A percentile compares a stretch with the other conserved stretches of the same genome.
Evolutionary conservation across 1,139 yeast genomes (phyloP).

Genomic region (Arxiozyma telluris): DNA sequence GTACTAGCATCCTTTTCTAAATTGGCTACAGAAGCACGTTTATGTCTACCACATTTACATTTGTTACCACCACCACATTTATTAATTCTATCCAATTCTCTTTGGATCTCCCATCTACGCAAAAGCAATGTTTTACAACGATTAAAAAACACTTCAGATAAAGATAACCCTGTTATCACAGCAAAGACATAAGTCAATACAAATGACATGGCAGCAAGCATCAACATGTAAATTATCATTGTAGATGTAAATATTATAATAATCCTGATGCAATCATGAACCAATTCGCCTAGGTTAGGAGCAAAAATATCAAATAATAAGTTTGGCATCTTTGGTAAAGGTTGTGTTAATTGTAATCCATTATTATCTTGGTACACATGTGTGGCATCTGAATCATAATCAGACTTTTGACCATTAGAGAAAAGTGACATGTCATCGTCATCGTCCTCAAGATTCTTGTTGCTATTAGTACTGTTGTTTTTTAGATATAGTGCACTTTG

Average conservation of each 20-base stretch:
- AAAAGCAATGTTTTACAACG: constrained; percentile 33
- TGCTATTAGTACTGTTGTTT: neutral
- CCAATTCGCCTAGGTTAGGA: constrained; percentile 33
- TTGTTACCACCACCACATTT: constrained; percentile 25
- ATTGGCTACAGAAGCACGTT: neutral
- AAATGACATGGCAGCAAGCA: constrained; percentile 73
- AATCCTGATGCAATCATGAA: constrained; percentile 48
- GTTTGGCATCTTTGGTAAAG: constrained; percentile 25
- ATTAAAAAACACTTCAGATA: constrained; percentile 61
- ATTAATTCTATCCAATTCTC: constrained; percentile 21
- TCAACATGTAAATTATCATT: constrained; percentile 56
- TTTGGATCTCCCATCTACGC: constrained; percentile 27
- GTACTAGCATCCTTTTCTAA: neutral
- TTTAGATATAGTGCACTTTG: neutral
- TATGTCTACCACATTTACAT: constrained; percentile 26
- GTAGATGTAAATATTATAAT: constrained; percentile 51
- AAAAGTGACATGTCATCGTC: neutral
- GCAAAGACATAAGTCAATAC: constrained; percentile 62
- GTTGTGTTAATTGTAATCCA: constrained; percentile 8
- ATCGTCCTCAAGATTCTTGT: neutral
- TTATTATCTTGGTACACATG: constrained; percentile 13
- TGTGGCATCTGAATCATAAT: constrained; percentile 10
- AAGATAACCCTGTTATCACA: constrained; percentile 55
- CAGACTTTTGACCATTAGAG: neutral
- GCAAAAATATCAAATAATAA: constrained; percentile 35